Evolutionary conservation across 768 basidiomycete genomes (phyloP).

Genomic region (Cystobasidium ongulense): DNA sequence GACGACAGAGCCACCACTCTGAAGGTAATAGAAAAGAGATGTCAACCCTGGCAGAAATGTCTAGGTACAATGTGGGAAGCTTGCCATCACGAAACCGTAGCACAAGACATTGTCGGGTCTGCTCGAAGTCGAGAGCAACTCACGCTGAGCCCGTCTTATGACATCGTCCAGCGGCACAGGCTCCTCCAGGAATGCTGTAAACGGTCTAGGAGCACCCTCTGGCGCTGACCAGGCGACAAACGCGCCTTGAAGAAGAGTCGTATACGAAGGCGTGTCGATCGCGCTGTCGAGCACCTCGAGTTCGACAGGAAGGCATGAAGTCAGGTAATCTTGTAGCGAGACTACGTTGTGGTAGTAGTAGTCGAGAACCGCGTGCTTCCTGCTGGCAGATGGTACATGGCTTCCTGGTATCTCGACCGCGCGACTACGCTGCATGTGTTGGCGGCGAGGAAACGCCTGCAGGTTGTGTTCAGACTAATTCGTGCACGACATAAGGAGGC

Average conservation of each 20-base stretch:
- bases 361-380: conserved; percentile 4
- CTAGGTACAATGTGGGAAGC: no score
- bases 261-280: neutral
- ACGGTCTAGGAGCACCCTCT: neutral
- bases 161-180: neutral
- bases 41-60: neutral
- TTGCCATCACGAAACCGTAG: neutral
- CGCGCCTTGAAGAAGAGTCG: neutral
- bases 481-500: neutral
- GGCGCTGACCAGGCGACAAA: neutral
- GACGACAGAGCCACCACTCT: neutral
- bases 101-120: neutral
- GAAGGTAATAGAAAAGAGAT: no score
- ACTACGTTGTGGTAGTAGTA: conserved; percentile 13
- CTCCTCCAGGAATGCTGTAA: neutral
- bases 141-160: conserved; percentile 20
- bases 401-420: neutral
- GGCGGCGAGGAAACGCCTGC: neutral
- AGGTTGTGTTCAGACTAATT: neutral
- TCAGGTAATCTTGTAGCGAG: conserved; percentile 1
- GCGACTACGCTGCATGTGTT: neutral
- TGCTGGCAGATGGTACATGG: neutral
- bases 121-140: neutral
- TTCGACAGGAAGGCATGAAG: neutral
- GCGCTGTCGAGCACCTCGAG: neutral